phyloP scores from a whole-genome alignment of 768 basidiomycete genomes.

The Mycena crocata region DNA sequence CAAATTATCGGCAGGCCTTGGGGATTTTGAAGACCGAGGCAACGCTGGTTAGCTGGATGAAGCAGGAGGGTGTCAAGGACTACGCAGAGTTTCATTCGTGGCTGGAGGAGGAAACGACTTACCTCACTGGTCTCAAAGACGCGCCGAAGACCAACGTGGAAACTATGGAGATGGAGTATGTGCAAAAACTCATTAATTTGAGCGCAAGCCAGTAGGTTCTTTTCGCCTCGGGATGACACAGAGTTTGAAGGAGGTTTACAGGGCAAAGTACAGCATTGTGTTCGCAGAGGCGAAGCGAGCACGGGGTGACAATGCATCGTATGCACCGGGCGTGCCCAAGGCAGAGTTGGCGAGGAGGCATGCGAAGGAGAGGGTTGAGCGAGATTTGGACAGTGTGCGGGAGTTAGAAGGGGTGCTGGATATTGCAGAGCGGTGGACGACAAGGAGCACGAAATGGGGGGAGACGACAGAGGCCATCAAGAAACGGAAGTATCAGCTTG shows the following conservation, averaged over 20 bases:
- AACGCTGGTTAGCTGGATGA: background rate
- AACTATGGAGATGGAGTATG: too few relatives aligned
- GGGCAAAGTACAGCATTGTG: background rate
- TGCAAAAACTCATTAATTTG: background rate
- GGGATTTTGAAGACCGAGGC: background rate
- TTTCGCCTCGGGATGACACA: background rate
- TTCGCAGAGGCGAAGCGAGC: background rate
- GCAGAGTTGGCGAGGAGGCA: background rate
- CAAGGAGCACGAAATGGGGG: background rate
- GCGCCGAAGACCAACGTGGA: too few relatives aligned
- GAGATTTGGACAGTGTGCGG: background rate
- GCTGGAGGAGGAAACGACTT: slow-evolving; percentile 10
- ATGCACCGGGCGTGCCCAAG: background rate
- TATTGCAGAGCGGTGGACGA: background rate
- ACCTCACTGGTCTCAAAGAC: background rate
- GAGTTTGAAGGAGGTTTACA: background rate
- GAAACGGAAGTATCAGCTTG: background rate
- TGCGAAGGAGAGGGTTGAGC: background rate
- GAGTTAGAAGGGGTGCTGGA: background rate
- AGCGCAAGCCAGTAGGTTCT: background rate
- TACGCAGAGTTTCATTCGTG: background rate
- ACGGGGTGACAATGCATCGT: background rate
- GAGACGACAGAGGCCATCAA: background rate
- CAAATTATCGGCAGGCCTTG: slow-evolving; percentile 7
- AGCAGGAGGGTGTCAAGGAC: background rate